phyloP scores from a whole-genome alignment of 257 asterid species.

The Rehmannia glutinosa region DNA sequence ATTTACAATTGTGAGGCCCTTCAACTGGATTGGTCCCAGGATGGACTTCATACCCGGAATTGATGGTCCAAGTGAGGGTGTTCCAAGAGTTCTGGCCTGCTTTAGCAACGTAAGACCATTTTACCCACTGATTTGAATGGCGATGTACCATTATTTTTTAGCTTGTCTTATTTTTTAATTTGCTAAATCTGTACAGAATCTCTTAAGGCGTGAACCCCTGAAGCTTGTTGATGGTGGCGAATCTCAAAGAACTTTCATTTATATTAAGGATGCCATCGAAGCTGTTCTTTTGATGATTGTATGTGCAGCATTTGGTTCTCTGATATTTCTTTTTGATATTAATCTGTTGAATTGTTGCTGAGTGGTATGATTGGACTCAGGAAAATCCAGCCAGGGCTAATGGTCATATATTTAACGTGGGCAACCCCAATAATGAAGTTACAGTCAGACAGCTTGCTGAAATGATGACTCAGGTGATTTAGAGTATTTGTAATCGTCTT shows the following conservation, averaged over 20 bases:
- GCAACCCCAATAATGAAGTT: slow-evolving; percentile 93
- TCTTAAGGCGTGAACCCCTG: slow-evolving; percentile 79
- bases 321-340: not conserved
- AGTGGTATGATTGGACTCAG: slow-evolving; percentile 35
- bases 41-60: slow-evolving; percentile 97
- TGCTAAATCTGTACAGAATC: slow-evolving; percentile 46
- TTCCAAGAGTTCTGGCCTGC: slow-evolving; percentile 95
- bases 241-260: slow-evolving; percentile 89
- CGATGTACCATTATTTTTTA: not conserved
- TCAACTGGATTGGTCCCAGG: slow-evolving; percentile 99
- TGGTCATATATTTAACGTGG: slow-evolving; percentile 90
- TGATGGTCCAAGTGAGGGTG: slow-evolving; percentile 98
- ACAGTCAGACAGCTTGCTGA: slow-evolving; percentile 96
- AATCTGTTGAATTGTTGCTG: slow-evolving; percentile 8
- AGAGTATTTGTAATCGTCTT: not conserved
- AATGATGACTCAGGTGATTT: slow-evolving; percentile 88
- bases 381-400: slow-evolving; percentile 94
- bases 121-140: not conserved
- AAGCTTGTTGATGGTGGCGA: slow-evolving; percentile 97
- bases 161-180: slow-evolving; percentile 6
- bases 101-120: slow-evolving; percentile 70
- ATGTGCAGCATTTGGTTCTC: slow-evolving; percentile 24
- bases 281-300: slow-evolving; percentile 92
- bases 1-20: slow-evolving; percentile 92
- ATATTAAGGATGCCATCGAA: slow-evolving; percentile 91